Evolutionary conservation across 495 filamentous ascomycete genomes (phyloP), one percentile per base, ranked within the genome.

Genomic region (Hypoxylon intermedium): DNA sequence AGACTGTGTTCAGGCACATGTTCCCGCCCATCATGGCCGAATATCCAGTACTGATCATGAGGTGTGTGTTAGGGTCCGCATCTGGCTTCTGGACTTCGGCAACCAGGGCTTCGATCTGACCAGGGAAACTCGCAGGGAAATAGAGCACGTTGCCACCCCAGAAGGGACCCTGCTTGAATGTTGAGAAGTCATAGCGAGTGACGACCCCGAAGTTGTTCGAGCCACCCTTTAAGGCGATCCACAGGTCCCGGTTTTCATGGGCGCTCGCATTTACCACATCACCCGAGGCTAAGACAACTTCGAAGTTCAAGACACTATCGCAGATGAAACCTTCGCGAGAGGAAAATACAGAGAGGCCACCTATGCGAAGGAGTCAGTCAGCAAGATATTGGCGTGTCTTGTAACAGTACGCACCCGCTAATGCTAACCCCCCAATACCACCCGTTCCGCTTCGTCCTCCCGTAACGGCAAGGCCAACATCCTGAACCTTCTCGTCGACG

Each of bases 141-240:
- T 48, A 48, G 45, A 18, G 34, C 5, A 48, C 11, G 26, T 1
- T 19, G n/a, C 45, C 45, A 5, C 45, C 45, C 26, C 26, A 48
- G 13, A 48, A 20, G 9, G 15, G 42, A 6, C 42, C 31, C 18
- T 58, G 53, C 44, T 58, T 38, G 33, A 58, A 48, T 2, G 42
- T 58, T 18, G 9, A 11, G 16, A 58, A 13, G 20, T 40, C 16
- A 20, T 26, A 58, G 5, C 33, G 4, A 0, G 53, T 48, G 9
- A 48, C 43, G 76, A 30, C 21, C 15, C 50, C 50, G 13, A 34
- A 54, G 38, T 40, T 43, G 19, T 40, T 56, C 3, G 33, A 80
- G 5, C 81, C 82, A 6, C 81, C 82, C 23, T 72, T 69, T 0
- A 83, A 62, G 7, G 83, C 83, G 79, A 72, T 82, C 73, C 81